A percentile compares a stretch with the other conserved stretches of the same genome.
Conservation (phyloP, 192 early-diverging fungal genomes). For the Coemansia sp. region DNA sequence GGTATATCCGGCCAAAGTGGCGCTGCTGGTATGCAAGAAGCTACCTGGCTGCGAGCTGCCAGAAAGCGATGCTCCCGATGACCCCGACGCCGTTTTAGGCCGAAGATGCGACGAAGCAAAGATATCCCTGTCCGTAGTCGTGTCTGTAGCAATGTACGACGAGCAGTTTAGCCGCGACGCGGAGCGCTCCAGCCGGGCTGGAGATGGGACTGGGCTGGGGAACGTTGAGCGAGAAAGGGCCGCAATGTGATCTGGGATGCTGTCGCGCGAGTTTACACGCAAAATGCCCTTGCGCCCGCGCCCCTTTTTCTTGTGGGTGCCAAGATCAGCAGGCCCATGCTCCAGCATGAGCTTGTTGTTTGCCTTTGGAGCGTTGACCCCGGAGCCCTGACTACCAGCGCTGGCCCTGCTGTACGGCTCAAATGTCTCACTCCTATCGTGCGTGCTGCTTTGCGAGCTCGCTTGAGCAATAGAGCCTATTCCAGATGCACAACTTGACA, state of each 20-base stretch:
- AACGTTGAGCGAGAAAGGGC: conserved; percentile 49
- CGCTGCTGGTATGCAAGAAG: conserved; percentile 11
- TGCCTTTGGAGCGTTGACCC: not conserved
- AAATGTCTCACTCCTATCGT: conserved; percentile 1
- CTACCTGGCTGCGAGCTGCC: not conserved
- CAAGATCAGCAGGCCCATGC: not conserved
- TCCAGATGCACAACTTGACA: conserved; percentile 6
- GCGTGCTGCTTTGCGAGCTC: conserved; percentile 6
- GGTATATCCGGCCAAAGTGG: not conserved
- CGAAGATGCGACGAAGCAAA: conserved; percentile 16
- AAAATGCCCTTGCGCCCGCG: conserved; percentile 32
- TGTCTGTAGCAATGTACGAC: not conserved
- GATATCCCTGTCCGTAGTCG: conserved; percentile 7
- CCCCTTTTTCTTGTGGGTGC: conserved; percentile 22
- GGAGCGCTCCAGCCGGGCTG: conserved; percentile 25
- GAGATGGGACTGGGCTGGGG: conserved; percentile 37
- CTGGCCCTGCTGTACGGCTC: conserved; percentile 9
- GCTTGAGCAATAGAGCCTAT: not conserved
- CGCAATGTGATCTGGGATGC: conserved; percentile 45
- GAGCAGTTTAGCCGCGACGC: conserved; percentile 21
- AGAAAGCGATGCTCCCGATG: not conserved
- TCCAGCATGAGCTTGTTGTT: conserved; percentile 1
- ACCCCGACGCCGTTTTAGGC: conserved; percentile 39
- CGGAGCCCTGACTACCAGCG: conserved; percentile 8
- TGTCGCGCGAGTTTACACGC: conserved; percentile 34